phyloP scores from a whole-genome alignment of 2,329 filamentous ascomycete species.

The Ceratocystis ficicola region DNA sequence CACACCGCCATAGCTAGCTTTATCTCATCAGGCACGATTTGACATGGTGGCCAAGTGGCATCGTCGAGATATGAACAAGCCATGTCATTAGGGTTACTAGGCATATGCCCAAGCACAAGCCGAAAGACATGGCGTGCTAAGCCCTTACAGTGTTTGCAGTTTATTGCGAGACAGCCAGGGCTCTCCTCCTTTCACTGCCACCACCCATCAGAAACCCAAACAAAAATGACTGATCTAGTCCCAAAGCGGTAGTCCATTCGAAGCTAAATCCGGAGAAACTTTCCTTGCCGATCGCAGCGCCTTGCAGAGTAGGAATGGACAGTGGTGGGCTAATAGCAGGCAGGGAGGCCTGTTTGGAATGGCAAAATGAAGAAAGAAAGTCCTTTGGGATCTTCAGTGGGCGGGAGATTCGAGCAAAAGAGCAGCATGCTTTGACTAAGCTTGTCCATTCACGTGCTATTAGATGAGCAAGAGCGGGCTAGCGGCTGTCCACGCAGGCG shows the following conservation, averaged over 20 bases:
- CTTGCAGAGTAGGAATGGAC: background rate
- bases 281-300: background rate
- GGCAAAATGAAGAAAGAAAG: background rate
- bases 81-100: background rate
- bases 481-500: no score
- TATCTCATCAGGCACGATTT: no score
- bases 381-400: background rate
- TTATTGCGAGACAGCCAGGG: background rate
- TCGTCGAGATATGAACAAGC: background rate
- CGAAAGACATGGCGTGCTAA: background rate
- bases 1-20: no score
- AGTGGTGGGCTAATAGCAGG: background rate
- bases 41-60: no score
- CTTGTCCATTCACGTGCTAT: background rate
- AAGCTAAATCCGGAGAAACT: background rate
- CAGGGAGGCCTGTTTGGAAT: background rate
- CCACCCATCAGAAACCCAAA: background rate
- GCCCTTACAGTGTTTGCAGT: background rate
- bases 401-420: background rate
- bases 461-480: background rate
- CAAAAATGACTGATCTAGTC: background rate
- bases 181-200: background rate
- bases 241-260: background rate
- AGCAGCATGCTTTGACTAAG: background rate
- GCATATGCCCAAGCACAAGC: background rate